A percentile compares a stretch with the other conserved stretches of the same genome.
These are phyloP conservation scores for Phalaenopsis equestris DNA, from an alignment of 106 monocot species.

Conservation along the genomic window DNA sequence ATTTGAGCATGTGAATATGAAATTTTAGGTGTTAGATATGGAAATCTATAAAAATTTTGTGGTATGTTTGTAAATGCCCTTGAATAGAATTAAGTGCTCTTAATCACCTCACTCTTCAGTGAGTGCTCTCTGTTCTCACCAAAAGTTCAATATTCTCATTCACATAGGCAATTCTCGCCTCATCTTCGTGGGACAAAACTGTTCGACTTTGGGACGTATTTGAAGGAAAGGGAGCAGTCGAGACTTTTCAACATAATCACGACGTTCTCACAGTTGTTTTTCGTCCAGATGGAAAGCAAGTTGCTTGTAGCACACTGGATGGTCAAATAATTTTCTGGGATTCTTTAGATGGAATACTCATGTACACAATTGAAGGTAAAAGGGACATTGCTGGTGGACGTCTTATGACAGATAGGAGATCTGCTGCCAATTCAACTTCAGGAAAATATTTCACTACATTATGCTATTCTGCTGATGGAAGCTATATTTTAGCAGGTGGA, in stretches of 20 bases:
- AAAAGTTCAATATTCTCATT: background rate
- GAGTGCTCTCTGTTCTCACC: background rate
- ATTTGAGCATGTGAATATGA: too few relatives aligned
- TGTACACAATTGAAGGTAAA: conserved; percentile 94
- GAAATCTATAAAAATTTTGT: too few relatives aligned
- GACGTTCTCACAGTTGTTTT: conserved; percentile 90
- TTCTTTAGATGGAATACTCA: conserved; percentile 71
- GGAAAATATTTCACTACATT: conserved; percentile 92
- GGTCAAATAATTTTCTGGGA: conserved; percentile 97
- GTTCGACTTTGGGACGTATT: conserved; percentile 92
- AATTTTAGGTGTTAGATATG: too few relatives aligned
- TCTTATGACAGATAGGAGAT: conserved; percentile 86
- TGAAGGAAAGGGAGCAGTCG: conserved; percentile 89
- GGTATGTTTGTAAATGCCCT: too few relatives aligned
- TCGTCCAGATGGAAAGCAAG: conserved; percentile 96
- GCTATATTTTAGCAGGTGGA: conserved; percentile 94
- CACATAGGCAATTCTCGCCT: conserved; percentile 70
- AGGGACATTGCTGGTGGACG: conserved; percentile 93
- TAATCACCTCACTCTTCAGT: background rate
- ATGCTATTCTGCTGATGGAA: conserved; percentile 96
- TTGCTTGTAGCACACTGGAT: conserved; percentile 90
- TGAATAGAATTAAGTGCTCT: background rate
- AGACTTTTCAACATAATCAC: conserved; percentile 86
- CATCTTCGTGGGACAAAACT: conserved; percentile 99
- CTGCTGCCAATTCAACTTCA: conserved; percentile 69